Base-by-base conservation (phyloP, 768 basidiomycete species). In the Russula earlei region DNA sequence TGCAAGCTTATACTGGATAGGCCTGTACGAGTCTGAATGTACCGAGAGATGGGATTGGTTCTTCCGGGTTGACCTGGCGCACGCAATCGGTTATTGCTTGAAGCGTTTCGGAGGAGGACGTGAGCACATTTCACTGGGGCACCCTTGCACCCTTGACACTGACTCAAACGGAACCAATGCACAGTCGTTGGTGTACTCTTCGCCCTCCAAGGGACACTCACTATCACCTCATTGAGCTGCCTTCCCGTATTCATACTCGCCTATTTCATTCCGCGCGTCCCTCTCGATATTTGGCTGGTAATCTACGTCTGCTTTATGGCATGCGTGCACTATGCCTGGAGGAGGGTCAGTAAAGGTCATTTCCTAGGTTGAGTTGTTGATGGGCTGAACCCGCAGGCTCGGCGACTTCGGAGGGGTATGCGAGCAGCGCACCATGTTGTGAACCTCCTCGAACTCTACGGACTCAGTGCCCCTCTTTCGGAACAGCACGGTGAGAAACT, bases 1-100 rank as follows among this genome's bases (percentile, higher is more conserved):
- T 11, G 6, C 29, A 48, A 58, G 51, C 10, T 38, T 58, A 25
- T 48, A 53, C 38, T 58, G 44, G 33, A 24, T 58, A 9, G 51
- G 51, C 24, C 38, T 42, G 11, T 48, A 53, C 31, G 56, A 58
- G 47, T 0, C 40, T 5, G 2, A 2, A 37, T 1, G 20, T 19
- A 1, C 31, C 5, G 9, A 27, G 12, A 52, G 5, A 1, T 58
- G 51, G 56, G 25, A 29, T 19, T 53, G 45, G 56, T 58, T 58
- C 40, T 58, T 53, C 33, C 45, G 37, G 6, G 31, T 48, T 3
- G 51, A 58, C 40, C 25, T 53, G 46, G 24, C 34, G 5, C 38
- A 10, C 20, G 31, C 45, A 17, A 58, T 31, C 29, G 4, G 29
- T 31, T 4, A 31, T 31, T 31, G 29, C 29, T 9, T 31, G 5